Conservation (phyloP, 2,329 filamentous ascomycete species). For the Periconia macrospinosa region DNA sequence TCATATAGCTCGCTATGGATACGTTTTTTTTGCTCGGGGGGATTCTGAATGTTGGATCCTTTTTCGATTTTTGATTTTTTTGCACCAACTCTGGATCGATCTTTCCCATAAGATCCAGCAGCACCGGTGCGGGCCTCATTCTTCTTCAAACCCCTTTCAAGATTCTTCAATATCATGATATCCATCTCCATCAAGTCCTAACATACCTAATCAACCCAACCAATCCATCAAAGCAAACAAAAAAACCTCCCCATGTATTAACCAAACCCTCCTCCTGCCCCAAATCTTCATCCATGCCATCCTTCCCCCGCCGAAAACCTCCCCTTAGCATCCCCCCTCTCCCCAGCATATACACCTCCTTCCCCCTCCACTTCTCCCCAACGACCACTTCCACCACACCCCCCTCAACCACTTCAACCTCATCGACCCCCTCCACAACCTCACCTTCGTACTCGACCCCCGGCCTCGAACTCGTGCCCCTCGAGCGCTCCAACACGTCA, state of each 20-base stretch:
- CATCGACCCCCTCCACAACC: too few relatives aligned
- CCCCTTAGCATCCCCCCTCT: conserved; percentile 24
- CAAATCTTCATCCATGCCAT: conserved; percentile 21
- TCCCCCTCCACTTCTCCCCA: conserved; percentile 15
- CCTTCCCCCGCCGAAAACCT: conserved; percentile 26
- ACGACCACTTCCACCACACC: conserved; percentile 17
- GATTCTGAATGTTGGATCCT: too few relatives aligned
- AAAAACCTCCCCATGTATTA: not conserved
- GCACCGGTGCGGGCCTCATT: not conserved
- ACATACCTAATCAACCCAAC: not conserved
- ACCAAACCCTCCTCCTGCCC: not conserved
- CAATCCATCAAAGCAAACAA: not conserved
- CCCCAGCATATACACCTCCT: conserved; percentile 31
- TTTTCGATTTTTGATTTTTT: too few relatives aligned
- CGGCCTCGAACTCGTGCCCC: conserved; percentile 34
- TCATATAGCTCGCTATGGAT: conserved; percentile 1
- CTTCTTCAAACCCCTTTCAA: too few relatives aligned
- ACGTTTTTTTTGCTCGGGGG: too few relatives aligned
- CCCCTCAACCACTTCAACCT: too few relatives aligned
- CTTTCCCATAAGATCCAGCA: too few relatives aligned
- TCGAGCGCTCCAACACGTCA: conserved; percentile 25
- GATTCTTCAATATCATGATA: not conserved
- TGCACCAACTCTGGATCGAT: too few relatives aligned
- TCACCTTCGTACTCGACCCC: too few relatives aligned
- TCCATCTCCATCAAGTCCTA: not conserved